A percentile compares a stretch with the other conserved stretches of the same genome.
Conservation (phyloP, 306 rosid species). For the Lotus japonicus region DNA sequence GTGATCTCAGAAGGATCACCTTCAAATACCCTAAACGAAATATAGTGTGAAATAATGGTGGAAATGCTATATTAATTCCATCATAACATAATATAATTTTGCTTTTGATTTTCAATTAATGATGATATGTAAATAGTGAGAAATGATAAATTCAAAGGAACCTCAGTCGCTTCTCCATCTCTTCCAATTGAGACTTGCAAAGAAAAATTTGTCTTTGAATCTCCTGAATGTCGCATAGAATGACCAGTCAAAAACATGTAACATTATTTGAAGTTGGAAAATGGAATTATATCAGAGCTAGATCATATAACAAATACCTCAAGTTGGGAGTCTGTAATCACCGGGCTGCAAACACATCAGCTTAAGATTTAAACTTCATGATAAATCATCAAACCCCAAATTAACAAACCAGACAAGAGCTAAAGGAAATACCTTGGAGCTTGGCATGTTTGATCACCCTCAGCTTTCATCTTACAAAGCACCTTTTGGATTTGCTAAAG, state of each 20-base stretch:
- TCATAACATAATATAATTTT: not conserved
- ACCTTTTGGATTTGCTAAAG: constrained; percentile 36
- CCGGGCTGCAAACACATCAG: constrained; percentile 32
- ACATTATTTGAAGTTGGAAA: not conserved
- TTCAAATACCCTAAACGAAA: constrained; percentile 45
- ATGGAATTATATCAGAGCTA: not conserved
- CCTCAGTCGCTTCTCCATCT: constrained; percentile 47
- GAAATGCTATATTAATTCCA: not conserved
- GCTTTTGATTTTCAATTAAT: not conserved
- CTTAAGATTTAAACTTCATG: not conserved
- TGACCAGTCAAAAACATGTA: not conserved
- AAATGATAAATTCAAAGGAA: not conserved
- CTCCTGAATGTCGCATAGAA: constrained; percentile 28
- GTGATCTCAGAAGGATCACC: constrained; percentile 51
- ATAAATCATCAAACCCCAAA: not conserved
- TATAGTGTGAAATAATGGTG: not conserved
- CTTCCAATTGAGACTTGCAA: constrained; percentile 41
- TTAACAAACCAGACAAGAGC: not conserved
- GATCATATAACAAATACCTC: constrained; percentile 45
- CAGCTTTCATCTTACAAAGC: constrained; percentile 32
- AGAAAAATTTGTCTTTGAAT: constrained; percentile 36
- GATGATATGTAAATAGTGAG: not conserved
- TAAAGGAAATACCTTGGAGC: constrained; percentile 31
- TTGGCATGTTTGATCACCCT: constrained; percentile 28
- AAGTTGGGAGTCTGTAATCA: constrained; percentile 27